Base-by-base conservation (phyloP, 225 moss, liverwort and hornwort species). In the Takakia lepidozioides region DNA sequence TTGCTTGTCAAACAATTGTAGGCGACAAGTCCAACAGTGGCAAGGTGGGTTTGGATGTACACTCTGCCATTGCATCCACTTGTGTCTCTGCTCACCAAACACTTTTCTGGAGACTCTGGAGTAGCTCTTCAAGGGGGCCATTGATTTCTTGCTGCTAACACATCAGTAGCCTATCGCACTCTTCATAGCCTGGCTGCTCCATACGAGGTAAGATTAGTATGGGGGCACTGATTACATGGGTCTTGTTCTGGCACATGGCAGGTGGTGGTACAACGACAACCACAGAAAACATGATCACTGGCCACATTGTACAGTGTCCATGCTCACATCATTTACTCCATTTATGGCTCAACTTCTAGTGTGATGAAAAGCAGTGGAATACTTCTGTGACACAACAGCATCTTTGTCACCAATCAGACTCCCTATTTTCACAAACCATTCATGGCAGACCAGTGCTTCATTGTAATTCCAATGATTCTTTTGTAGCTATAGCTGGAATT, bases 1-100 rank as follows among this genome's bases (percentile, higher is more conserved):
- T 93, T 45, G 68, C 85, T 29, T 93, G 92, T 69, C 92, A 93
- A 66, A 77, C 76, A 20, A 85, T 92, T 48, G 70, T 92, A 16
- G 92, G 92, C 21, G 75, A 92, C 53, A 92, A 87, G 49, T 74
- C 71, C 13, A 87, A 83, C 25, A 83, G 80, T 56, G 92, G 92
- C 32, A 85, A 93, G 92, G 92, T 93, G 35, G 45, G 36, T n/a
- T 21, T 5, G 22, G 45, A 17, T 36, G 11, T 11, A 24, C 29
- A 35, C 22, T 34, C 29, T 45, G 27, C 2, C 8, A 7, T 0
- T 4, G 19, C 11, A 15, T 26, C 18, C 15, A 11, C 3, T 5
- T 42, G 39, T n/a, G 7, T 3, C 9, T 29, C 25, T 1, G 13
- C 24, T 5, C 27, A 25, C 4, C 15, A 19, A n/a, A 17, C 14